Conservation (phyloP, 257 asterid genomes). For the Nicotiana tabacum region DNA sequence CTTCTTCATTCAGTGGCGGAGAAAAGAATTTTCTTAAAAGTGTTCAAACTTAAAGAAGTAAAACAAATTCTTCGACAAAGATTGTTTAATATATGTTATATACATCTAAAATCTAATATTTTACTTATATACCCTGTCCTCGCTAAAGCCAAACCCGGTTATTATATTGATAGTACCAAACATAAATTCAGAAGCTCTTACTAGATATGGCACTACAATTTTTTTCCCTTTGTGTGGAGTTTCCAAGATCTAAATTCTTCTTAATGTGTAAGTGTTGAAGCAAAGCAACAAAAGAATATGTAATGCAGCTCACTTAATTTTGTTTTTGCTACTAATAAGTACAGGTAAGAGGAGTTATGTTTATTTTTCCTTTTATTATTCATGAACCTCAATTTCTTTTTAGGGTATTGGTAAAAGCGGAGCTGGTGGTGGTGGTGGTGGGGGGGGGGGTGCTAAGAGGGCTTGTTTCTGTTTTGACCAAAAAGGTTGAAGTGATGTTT, state of each 20-base stretch:
- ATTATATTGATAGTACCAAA: background rate
- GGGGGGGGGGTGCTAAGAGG: background rate
- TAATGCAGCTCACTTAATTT: background rate
- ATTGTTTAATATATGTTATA: too few species aligned
- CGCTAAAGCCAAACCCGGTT: background rate
- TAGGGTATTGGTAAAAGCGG: background rate
- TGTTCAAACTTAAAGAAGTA: too few species aligned
- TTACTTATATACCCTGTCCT: too few species aligned
- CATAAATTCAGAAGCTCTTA: background rate
- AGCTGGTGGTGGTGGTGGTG: background rate
- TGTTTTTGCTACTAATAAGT: too few species aligned
- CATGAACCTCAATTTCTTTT: background rate
- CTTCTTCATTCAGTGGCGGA: too few species aligned
- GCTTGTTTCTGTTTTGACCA: conserved; percentile 8
- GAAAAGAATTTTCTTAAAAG: too few species aligned
- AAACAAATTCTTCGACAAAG: too few species aligned
- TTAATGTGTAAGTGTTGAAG: background rate
- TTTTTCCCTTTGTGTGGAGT: background rate
- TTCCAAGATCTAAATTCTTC: background rate
- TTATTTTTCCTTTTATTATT: background rate
- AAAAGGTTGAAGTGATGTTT: conserved; percentile 30
- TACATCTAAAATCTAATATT: too few species aligned
- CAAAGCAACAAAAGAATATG: background rate
- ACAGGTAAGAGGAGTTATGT: background rate
- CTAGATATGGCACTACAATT: background rate